phyloP scores from a whole-genome alignment of 495 filamentous ascomycete genomes.

The Evernia prunastri region DNA sequence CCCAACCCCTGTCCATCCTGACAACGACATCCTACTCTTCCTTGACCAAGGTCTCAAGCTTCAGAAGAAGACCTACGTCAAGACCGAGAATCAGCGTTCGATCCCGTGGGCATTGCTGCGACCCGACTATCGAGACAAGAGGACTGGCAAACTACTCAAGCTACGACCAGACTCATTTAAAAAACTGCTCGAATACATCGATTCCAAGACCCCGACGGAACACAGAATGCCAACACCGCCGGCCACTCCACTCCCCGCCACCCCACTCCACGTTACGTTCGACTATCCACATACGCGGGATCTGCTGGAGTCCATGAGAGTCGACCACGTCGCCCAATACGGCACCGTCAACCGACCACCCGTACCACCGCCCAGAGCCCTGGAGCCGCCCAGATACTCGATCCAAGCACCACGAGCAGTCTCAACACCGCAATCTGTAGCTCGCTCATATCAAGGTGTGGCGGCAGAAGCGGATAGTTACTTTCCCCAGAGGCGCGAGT shows the following conservation, averaged over 20 bases:
- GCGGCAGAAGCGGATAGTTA: background rate
- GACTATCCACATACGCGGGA: background rate
- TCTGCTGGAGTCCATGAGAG: background rate
- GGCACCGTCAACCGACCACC: background rate
- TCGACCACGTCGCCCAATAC: background rate
- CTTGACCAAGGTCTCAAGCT: slow-evolving; percentile 1
- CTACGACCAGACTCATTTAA: background rate
- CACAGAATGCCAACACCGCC: background rate
- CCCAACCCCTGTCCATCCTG: slow-evolving; percentile 3
- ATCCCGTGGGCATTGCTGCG: background rate
- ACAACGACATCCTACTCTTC: background rate
- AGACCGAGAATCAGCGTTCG: background rate
- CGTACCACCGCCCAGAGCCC: background rate
- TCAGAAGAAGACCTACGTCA: background rate
- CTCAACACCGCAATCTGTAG: background rate
- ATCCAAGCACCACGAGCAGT: background rate
- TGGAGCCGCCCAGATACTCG: background rate
- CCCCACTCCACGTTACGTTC: background rate
- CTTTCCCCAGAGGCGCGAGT: background rate
- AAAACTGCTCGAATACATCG: background rate
- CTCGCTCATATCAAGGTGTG: background rate
- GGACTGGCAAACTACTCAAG: background rate
- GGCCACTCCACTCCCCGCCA: background rate
- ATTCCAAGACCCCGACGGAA: background rate
- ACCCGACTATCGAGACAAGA: background rate